phyloP scores from a whole-genome alignment of 2,329 filamentous ascomycete species.

The Juglanconis juglandina region DNA sequence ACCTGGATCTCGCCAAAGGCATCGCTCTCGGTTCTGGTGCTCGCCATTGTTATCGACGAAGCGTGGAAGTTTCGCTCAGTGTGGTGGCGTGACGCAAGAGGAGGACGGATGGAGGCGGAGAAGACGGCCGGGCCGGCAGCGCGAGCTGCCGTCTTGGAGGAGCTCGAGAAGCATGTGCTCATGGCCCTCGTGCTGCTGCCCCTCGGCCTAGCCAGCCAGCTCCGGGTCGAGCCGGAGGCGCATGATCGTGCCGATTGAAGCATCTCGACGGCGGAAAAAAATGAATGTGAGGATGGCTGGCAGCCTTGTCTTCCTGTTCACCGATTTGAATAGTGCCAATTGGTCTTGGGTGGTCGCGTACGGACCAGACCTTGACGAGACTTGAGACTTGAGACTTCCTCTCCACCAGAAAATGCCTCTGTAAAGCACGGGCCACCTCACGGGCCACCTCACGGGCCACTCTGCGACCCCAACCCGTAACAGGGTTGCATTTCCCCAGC shows the following conservation, averaged over 20 bases:
- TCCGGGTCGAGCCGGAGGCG: conserved; percentile 11
- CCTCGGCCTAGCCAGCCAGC: conserved; percentile 17
- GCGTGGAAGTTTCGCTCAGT: conserved; percentile 39
- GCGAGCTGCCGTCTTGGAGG: not conserved
- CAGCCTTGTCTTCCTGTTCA: conserved; percentile 1
- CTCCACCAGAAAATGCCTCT: conserved; percentile 12
- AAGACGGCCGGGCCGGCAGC: not conserved
- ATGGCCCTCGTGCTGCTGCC: conserved; percentile 12
- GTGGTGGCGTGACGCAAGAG: conserved; percentile 3
- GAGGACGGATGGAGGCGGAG: not conserved
- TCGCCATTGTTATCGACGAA: conserved; percentile 46
- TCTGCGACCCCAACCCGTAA: not conserved
- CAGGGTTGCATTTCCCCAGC: not conserved
- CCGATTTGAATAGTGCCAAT: not conserved
- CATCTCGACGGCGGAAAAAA: conserved; percentile 2
- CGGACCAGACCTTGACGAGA: not conserved
- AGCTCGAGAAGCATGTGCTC: conserved; percentile 16
- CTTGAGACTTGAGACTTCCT: not conserved
- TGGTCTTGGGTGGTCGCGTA: not conserved
- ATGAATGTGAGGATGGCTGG: not conserved
- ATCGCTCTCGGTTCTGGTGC: conserved; percentile 84
- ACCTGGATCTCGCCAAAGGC: conserved; percentile 98
- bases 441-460: not conserved
- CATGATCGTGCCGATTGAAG: conserved; percentile 15
- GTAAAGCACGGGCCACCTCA: conserved; percentile 7